Evolutionary conservation across 371 early-diverging fungal species (phyloP).

Genomic region (Coelomomyces lativittatus): DNA sequence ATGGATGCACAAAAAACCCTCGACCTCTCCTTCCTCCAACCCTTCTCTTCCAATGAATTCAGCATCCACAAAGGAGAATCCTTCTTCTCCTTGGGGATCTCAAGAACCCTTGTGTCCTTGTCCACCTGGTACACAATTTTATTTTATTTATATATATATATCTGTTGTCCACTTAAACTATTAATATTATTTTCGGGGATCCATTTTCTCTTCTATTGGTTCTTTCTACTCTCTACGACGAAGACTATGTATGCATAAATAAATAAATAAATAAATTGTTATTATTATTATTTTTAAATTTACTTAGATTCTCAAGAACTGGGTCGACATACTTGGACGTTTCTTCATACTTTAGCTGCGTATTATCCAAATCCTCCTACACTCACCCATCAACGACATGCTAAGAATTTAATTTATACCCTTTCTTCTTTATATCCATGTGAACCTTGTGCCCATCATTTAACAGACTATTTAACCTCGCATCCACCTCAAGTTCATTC

Average conservation of each 20-base stretch:
- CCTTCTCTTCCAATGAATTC: too few relatives aligned
- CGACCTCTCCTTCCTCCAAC: too few relatives aligned
- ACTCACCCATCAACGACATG: slow-evolving; percentile 49
- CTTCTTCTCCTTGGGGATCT: too few relatives aligned
- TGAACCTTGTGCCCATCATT: slow-evolving; percentile 52
- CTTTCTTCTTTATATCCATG: slow-evolving; percentile 91
- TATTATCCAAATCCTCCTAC: slow-evolving; percentile 86
- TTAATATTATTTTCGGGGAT: background rate
- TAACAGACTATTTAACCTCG: slow-evolving; percentile 8
- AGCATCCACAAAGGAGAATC: too few relatives aligned
- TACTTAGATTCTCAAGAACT: slow-evolving; percentile 63
- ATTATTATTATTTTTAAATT: too few relatives aligned
- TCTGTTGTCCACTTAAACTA: background rate
- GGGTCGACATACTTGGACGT: slow-evolving; percentile 89
- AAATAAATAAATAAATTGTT: background rate
- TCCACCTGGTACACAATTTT: background rate
- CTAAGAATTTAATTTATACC: slow-evolving; percentile 47
- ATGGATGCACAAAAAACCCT: too few relatives aligned
- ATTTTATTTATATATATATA: background rate
- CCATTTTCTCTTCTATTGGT: background rate
- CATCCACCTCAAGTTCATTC: slow-evolving; percentile 4
- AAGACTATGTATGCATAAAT: background rate
- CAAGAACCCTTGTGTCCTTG: too few relatives aligned
- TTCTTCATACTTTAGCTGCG: slow-evolving; percentile 94
- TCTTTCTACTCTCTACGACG: background rate